Conservation (phyloP, 495 filamentous ascomycete genomes). For the Penicillium manginii region DNA sequence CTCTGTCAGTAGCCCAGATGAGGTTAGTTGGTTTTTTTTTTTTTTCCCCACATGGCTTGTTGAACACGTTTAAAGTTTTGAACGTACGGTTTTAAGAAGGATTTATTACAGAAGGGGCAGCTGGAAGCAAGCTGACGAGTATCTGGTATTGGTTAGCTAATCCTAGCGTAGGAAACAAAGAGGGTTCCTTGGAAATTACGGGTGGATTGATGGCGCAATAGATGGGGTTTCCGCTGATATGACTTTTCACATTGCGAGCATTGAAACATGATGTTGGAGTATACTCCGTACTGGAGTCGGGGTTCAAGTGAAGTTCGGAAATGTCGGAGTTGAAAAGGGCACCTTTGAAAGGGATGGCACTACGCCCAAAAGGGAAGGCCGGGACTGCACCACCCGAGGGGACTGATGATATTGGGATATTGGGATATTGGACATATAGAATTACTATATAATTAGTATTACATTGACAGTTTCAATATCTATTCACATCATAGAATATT, state of each 20-base stretch:
- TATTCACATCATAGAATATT: no score
- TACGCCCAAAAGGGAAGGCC: background rate
- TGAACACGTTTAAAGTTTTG: background rate
- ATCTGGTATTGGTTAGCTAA: conserved; percentile 36
- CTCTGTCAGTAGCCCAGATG: conserved; percentile 20
- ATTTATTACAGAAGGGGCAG: conserved; percentile 44
- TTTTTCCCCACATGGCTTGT: no score
- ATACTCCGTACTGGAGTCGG: background rate
- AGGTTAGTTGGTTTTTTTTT: no score
- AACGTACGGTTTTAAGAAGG: conserved; percentile 37
- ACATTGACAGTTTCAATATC: no score
- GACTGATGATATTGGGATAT: no score
- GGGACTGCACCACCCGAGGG: no score
- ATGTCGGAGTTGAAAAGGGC: background rate
- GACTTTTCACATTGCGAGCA: conserved; percentile 37
- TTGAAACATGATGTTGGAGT: conserved; percentile 31
- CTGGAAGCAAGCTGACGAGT: conserved; percentile 27
- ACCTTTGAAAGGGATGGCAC: background rate
- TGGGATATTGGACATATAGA: no score
- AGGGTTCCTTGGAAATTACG: conserved; percentile 29
- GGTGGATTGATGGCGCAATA: conserved; percentile 37
- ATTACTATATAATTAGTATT: no score
- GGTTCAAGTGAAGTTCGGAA: background rate
- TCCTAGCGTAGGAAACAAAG: no score
- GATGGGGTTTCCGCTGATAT: conserved; percentile 37